Evolutionary conservation across 2,329 filamentous ascomycete species (phyloP).

Genomic region (Pseudogymnoascus sp.): DNA sequence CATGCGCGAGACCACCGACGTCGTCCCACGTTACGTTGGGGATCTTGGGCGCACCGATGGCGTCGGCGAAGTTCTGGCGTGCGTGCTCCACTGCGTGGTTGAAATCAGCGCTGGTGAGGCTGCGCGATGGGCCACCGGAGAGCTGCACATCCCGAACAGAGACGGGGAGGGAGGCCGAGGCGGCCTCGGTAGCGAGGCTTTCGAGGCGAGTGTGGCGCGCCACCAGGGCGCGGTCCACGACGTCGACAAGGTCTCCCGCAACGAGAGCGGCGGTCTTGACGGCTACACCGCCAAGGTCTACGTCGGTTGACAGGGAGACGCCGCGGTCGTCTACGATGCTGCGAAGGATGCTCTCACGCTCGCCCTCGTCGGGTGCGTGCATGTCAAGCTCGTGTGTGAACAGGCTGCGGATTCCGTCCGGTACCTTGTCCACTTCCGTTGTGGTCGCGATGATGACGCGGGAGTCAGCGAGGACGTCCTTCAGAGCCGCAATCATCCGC

Average conservation of each 20-base stretch:
- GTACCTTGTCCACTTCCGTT: constrained; percentile 89
- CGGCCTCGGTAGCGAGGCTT: constrained; percentile 47
- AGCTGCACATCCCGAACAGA: constrained; percentile 79
- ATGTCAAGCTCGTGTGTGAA: constrained; percentile 97
- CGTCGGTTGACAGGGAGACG: constrained; percentile 70
- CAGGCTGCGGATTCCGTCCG: constrained; percentile 78
- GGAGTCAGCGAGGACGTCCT: constrained; percentile 71
- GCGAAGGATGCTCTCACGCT: constrained; percentile 79
- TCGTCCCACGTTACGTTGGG: constrained; percentile 96
- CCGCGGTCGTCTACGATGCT: constrained; percentile 70
- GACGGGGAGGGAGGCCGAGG: constrained; percentile 31
- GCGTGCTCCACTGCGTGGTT: constrained; percentile 91
- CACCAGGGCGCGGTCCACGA: constrained; percentile 80
- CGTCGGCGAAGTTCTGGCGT: constrained; percentile 94
- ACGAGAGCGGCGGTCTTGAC: constrained; percentile 94
- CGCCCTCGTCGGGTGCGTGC: constrained; percentile 82
- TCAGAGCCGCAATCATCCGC: constrained; percentile 76
- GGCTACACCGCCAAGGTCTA: constrained; percentile 77
- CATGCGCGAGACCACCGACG: constrained; percentile 84
- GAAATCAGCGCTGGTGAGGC: constrained; percentile 76
- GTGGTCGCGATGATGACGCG: constrained; percentile 88
- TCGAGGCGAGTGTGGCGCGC: constrained; percentile 72
- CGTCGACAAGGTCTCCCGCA: constrained; percentile 87
- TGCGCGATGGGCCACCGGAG: constrained; percentile 71
- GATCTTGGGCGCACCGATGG: constrained; percentile 95